Base-by-base conservation (phyloP, 192 early-diverging fungal genomes). In the Dimargaris cristalligena region DNA sequence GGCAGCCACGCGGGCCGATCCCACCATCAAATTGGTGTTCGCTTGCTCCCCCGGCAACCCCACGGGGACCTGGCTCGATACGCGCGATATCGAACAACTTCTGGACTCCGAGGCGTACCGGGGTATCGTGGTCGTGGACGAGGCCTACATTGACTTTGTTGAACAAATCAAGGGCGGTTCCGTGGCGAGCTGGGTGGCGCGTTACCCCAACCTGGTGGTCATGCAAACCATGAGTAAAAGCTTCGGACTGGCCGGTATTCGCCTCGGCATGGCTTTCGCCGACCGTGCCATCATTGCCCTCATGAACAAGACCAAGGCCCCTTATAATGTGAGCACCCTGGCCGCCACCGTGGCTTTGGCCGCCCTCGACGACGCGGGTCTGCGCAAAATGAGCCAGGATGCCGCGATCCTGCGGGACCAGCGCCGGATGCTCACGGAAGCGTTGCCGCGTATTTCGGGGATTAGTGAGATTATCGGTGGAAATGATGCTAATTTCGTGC, bases 11-110 rank as follows among this genome's bases (percentile, higher is more conserved):
- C 62, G 71, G 8, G 67, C 74, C n/a, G 80, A 97, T 62, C 79
- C 85, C 10, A 55, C 77, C 4, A 84, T 97, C 69, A 97, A 98
- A 70, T 57, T 97, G 4, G 74, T 95, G 49, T 93, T 94, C 70
- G 77, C 98, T 60, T 99, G 97, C 70, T 94, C 91, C 26, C 97
- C 97, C 28, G 97, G 97, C 60, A 99, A 99, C 71, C 97, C 97
- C 16, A 99, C 97, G 0, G 92, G 92, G 33, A 92, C 92, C 20
- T 67, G 74, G 16, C 71, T 99, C 50, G 61, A 62, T 30, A 75
- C 86, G 57, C 74, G 73, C 13, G 86, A 86, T 47, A 84, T 94
- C 35, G 58, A 67, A 31, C 62, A 68, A 20, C 66, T 94, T 6
- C 68, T 94, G 8, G 78, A 87, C 64, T 71, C 74, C 35, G 75